Evolutionary conservation across 352 stramenopile species (phyloP).

Genomic region (Globisporangium mamillatum): DNA sequence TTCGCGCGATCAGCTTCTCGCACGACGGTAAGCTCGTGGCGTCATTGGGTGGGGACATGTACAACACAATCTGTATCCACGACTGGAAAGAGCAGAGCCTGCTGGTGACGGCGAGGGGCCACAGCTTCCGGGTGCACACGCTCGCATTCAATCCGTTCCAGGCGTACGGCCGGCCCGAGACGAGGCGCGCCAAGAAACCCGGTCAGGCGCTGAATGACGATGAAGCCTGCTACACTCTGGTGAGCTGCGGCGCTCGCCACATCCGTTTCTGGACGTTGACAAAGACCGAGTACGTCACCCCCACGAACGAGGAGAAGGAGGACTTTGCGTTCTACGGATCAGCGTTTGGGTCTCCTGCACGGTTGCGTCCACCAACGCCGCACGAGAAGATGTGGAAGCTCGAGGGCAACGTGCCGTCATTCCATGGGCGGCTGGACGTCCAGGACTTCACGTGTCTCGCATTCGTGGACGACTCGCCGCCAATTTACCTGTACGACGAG

Average conservation of each 20-base stretch:
- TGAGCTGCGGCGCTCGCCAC: constrained; percentile 69
- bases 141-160: constrained; percentile 74
- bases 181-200: constrained; percentile 41
- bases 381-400: constrained; percentile 72
- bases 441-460: constrained; percentile 69
- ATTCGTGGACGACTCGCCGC: constrained; percentile 69
- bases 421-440: constrained; percentile 60
- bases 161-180: constrained; percentile 56
- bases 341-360: constrained; percentile 49
- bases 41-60: constrained; percentile 69
- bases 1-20: constrained; percentile 65
- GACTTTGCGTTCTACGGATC: constrained; percentile 63
- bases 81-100: constrained; percentile 64
- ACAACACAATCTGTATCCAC: constrained; percentile 77
- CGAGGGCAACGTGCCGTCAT: constrained; percentile 68
- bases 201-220: constrained; percentile 69
- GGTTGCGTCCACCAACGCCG: constrained; percentile 45
- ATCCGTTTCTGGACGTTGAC: constrained; percentile 76
- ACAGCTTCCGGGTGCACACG: constrained; percentile 64
- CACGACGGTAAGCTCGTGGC: constrained; percentile 68
- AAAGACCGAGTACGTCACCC: constrained; percentile 44
- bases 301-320: constrained; percentile 41
- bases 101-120: constrained; percentile 49
- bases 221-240: constrained; percentile 66
- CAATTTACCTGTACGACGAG: constrained; percentile 57